Evolutionary conservation across 352 stramenopile species (phyloP).

Genomic region (Blastocystis hominis): DNA sequence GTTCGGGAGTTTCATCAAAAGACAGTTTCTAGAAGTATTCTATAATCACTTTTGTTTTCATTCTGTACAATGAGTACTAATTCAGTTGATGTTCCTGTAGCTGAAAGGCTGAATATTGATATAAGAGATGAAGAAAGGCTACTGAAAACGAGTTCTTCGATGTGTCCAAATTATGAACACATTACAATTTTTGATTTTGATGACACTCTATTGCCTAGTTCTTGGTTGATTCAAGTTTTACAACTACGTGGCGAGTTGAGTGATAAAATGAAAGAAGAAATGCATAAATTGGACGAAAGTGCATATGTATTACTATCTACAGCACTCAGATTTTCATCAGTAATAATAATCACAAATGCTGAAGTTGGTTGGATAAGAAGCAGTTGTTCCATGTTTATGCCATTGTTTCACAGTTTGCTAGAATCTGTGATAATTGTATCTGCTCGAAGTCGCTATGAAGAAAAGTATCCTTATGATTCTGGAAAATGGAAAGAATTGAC

Average conservation of each 20-base stretch:
- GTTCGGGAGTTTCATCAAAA: not conserved
- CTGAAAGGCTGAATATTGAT: not conserved
- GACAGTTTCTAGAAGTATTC: not conserved
- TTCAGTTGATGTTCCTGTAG: not conserved
- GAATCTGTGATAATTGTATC: constrained; percentile 75
- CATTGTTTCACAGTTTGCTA: constrained; percentile 70
- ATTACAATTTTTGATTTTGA: constrained; percentile 61
- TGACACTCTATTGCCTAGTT: constrained; percentile 60
- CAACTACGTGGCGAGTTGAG: not conserved
- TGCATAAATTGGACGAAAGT: constrained; percentile 70
- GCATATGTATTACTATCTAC: constrained; percentile 71
- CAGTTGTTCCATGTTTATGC: constrained; percentile 75
- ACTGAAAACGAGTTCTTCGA: not conserved
- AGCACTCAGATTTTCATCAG: constrained; percentile 69
- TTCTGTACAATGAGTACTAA: not conserved
- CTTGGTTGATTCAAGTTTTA: constrained; percentile 56
- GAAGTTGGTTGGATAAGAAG: constrained; percentile 79
- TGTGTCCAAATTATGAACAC: not conserved
- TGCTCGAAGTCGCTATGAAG: constrained; percentile 77
- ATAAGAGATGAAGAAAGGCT: not conserved
- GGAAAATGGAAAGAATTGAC: constrained; percentile 77
- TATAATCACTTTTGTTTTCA: not conserved
- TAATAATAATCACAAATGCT: constrained; percentile 77
- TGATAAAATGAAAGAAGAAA: constrained; percentile 59
- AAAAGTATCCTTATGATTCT: constrained; percentile 73